Conservation (phyloP, 2,329 filamentous ascomycete genomes). For the Cladosporium cucumerinum region DNA sequence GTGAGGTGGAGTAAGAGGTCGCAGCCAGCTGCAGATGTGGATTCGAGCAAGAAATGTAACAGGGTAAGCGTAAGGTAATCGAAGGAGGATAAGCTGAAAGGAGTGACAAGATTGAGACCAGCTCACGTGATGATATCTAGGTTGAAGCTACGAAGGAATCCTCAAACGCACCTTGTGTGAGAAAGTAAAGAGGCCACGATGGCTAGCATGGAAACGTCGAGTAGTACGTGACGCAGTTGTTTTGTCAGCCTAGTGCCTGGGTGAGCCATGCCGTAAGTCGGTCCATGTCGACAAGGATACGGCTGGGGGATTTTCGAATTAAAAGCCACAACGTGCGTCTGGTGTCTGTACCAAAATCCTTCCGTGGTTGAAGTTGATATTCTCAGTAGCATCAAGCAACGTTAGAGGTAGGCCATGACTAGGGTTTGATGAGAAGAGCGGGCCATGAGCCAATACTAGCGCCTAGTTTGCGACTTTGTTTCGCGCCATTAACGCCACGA, state of each 20-base stretch:
- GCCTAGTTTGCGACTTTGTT: not conserved
- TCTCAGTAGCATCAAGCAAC: conserved; percentile 4
- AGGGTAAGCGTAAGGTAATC: not conserved
- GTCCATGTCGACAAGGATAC: conserved; percentile 7
- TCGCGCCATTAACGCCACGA: conserved; percentile 11
- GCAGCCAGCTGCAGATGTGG: conserved; percentile 16
- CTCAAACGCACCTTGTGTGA: conserved; percentile 13
- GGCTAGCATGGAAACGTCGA: not conserved
- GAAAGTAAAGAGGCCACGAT: not conserved
- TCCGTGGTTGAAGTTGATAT: conserved; percentile 3
- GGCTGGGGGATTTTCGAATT: conserved; percentile 10
- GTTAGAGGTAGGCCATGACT: conserved; percentile 4
- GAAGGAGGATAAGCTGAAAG: not conserved
- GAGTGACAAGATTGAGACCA: conserved; percentile 10
- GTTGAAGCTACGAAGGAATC: conserved; percentile 2
- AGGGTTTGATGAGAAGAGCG: not conserved
- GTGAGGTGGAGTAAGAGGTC: conserved; percentile 11
- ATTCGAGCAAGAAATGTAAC: not conserved
- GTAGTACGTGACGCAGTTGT: not conserved
- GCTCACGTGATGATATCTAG: not conserved
- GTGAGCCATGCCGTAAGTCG: not conserved
- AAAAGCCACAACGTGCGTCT: not conserved
- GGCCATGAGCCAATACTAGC: conserved; percentile 7
- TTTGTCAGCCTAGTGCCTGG: not conserved
- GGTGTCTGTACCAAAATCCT: conserved; percentile 5